These are phyloP conservation scores for Rhodotorula sp. DNA, from an alignment of 1,284 basidiomycete genomes.

Conservation along the genomic window DNA sequence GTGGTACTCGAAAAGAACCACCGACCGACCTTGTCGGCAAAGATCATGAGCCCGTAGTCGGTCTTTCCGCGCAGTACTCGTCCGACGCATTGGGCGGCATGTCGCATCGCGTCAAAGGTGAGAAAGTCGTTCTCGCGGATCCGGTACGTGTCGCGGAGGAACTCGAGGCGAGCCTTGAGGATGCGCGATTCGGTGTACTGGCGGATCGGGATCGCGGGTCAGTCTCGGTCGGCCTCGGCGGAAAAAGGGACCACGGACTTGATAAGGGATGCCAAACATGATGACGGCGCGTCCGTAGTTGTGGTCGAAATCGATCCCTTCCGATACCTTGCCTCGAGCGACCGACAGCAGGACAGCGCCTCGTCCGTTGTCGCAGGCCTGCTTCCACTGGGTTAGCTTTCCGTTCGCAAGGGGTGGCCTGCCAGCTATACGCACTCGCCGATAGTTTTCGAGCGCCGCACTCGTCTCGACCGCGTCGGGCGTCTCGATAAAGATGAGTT, in stretches of 20 bases:
- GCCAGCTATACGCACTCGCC: slow-evolving; percentile 62
- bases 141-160: slow-evolving; percentile 95
- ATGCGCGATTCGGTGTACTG: slow-evolving; percentile 98
- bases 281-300: slow-evolving; percentile 98
- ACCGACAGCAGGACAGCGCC: slow-evolving; percentile 96
- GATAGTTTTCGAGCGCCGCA: slow-evolving; percentile 95
- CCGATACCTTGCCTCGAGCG: slow-evolving; percentile 97
- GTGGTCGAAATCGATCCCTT: slow-evolving; percentile 99
- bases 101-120: slow-evolving; percentile 99
- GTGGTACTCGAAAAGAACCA: too few relatives aligned
- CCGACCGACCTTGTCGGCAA: slow-evolving; percentile 82
- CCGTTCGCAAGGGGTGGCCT: neutral
- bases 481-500: slow-evolving; percentile 98
- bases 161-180: slow-evolving; percentile 93
- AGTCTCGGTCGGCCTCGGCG: too few relatives aligned
- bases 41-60: slow-evolving; percentile 99
- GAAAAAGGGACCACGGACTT: slow-evolving; percentile 53
- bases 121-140: slow-evolving; percentile 98
- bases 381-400: neutral
- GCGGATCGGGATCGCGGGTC: neutral
- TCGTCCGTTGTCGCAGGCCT: slow-evolving; percentile 98
- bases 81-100: slow-evolving; percentile 98
- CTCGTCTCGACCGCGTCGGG: slow-evolving; percentile 99
- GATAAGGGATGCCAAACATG: slow-evolving; percentile 76
- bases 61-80: slow-evolving; percentile 97